A percentile compares a stretch with the other conserved stretches of the same genome.
Conservation (phyloP, 306 rosid species). For the Ormosia emarginata region DNA sequence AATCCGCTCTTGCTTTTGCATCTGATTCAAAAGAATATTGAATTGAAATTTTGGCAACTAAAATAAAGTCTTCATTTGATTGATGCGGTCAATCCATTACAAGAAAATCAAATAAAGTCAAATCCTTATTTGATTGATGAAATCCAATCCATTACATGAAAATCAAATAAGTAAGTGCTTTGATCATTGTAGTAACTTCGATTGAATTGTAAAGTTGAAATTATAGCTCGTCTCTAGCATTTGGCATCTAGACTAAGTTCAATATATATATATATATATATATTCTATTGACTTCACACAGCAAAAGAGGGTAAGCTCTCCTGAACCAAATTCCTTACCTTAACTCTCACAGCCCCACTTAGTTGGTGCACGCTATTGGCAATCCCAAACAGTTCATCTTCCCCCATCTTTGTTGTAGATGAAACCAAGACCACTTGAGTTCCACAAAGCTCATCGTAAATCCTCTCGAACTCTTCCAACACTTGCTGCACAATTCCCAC, state of each 20-base stretch:
- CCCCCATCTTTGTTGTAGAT: constrained; percentile 36
- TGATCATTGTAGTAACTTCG: background rate
- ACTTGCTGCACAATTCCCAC: constrained; percentile 43
- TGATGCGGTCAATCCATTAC: background rate
- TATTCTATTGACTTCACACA: constrained; percentile 16
- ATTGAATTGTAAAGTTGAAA: background rate
- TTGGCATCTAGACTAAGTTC: background rate
- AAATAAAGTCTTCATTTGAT: no score
- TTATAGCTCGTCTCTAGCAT: background rate
- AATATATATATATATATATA: no score
- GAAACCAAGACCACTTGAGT: constrained; percentile 59
- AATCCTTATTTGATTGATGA: background rate
- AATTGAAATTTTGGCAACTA: no score
- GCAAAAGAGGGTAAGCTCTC: constrained; percentile 24
- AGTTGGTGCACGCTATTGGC: constrained; percentile 43
- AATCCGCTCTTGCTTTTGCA: no score
- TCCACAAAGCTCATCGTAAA: constrained; percentile 59
- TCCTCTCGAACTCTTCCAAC: constrained; percentile 69
- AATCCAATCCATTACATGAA: background rate
- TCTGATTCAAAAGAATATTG: no score
- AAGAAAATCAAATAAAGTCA: no score
- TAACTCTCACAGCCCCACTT: constrained; percentile 53
- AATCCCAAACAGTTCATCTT: constrained; percentile 46
- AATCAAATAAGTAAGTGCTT: background rate
- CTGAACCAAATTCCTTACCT: constrained; percentile 48